Evolutionary conservation across 495 filamentous ascomycete genomes (phyloP), one percentile per base, ranked within the genome.

Genomic region (Podospora conica): DNA sequence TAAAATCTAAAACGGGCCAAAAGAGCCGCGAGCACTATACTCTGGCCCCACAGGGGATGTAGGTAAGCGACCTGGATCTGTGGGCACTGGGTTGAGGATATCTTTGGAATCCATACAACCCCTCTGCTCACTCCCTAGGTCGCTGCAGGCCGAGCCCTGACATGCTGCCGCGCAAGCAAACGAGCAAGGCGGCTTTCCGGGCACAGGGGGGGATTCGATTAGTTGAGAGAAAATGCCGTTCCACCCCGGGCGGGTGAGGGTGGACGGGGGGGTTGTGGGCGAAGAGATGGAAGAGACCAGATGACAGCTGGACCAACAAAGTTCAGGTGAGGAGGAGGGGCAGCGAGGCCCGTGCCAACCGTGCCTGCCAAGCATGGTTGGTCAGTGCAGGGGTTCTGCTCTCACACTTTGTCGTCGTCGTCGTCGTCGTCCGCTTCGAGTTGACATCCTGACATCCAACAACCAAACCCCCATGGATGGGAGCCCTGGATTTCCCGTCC

Each of bases 311-410:
- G n/a, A n/a, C n/a, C n/a, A n/a, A 61, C 21, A 10, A 53, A 21
- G 31, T 31, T 9, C 9, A 53, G 6, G 23, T 15, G 60, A 53
- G 21, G 31, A n/a, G n/a, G n/a, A n/a, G n/a, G n/a, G n/a, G n/a
- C n/a, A n/a, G 55, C 58, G 63, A 29, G 63, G 23, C 54, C 21
- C 63, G 63, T 64, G 63, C 63, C 63, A 18, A 27, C 21, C 63
- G 63, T 64, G 63, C 63, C 63, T 64, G 64, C 64, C 48, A 55
- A 66, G 64, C 31, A 57, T 54, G 29, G 54, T 23, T 55, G 55
- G 33, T n/a, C 40, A 18, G 15, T 48, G 27, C 64, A 66, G 57
- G 64, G 64, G 15, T 55, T 21, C 12, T 12, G 23, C 48, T 63
- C 61, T 25, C 33, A 63, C 61, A 63, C 48, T 53, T 53, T 21